Base-by-base conservation (phyloP, 169 alveolate species). In the Eimeria sp. region DNA sequence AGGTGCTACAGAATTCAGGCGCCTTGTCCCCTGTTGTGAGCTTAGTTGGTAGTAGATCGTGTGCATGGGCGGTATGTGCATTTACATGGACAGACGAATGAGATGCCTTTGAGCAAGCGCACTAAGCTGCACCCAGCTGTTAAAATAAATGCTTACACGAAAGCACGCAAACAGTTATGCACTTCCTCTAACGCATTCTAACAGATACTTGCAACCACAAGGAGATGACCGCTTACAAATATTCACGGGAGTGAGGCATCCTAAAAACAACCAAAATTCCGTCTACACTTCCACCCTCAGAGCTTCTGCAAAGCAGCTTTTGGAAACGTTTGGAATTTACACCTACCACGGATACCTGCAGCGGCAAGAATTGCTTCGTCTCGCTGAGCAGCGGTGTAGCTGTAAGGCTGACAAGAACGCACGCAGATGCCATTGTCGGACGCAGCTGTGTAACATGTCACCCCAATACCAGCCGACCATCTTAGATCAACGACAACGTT, bases 331-430 rank as follows among this genome's bases (percentile, higher is more conserved):
- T 73, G 4, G 30, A 34, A 34, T 34, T 34, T 73, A n/a, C 5
- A 72, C 89, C 47, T 61, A 87, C 94, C 94, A 51, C 94, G 94
- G 63, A 87, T 87, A 11, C 94, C 94, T 45, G 94, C 94, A 22
- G 83, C 83, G 63, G 94, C 34, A 45, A 87, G 94, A 43, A 63
- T 87, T 61, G 94, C 94, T 61, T 87, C 94, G 43, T 87, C 94
- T 87, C 94, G 83, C 82, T 87, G 94, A 43, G 94, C 83, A 43
- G 94, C 94, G 18, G n/a, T 14, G 94, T 87, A 87, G 54, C 94
- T 87, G 34, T 87, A 83, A n/a, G 94, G 94, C 94, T 87, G 72
- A 87, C 43, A 5, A 57, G 47, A 63, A 20, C 82, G 61, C 94
- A 47, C 65, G 47, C 94, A 87, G 16, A 63, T 34, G 40, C 40